Evolutionary conservation across 768 basidiomycete species (phyloP).

Genomic region (Russula vinacea): DNA sequence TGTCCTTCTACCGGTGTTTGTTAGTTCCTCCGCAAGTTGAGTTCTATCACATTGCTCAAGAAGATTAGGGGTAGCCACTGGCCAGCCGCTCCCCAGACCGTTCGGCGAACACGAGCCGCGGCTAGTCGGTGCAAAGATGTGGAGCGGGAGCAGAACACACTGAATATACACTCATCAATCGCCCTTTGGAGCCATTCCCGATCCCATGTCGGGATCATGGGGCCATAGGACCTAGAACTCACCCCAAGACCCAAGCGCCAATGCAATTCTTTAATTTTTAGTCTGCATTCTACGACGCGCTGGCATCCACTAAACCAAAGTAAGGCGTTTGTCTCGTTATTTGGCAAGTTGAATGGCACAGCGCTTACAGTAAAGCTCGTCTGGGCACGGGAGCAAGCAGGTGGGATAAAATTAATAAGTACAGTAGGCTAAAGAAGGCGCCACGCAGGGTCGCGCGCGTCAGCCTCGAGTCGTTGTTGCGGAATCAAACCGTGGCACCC

Average conservation of each 20-base stretch:
- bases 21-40: neutral
- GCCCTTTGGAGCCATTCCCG: neutral
- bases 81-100: neutral
- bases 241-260: neutral
- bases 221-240: neutral
- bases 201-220: constrained; percentile 13
- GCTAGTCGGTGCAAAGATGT: neutral
- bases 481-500: constrained; percentile 4
- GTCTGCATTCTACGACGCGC: neutral
- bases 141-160: neutral
- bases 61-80: constrained; percentile 8
- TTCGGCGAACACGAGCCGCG: neutral
- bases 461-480: constrained; percentile 8
- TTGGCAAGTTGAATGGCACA: neutral
- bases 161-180: neutral
- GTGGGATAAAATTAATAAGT: too few species aligned
- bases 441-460: neutral
- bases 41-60: constrained; percentile 5
- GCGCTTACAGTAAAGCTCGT: neutral
- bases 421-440: neutral
- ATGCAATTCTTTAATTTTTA: neutral
- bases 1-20: neutral
- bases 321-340: neutral
- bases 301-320: neutral
- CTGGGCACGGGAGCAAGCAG: neutral